Conservation (phyloP, 2,329 filamentous ascomycete species). For the Cladosporium austrohemisphaericum region DNA sequence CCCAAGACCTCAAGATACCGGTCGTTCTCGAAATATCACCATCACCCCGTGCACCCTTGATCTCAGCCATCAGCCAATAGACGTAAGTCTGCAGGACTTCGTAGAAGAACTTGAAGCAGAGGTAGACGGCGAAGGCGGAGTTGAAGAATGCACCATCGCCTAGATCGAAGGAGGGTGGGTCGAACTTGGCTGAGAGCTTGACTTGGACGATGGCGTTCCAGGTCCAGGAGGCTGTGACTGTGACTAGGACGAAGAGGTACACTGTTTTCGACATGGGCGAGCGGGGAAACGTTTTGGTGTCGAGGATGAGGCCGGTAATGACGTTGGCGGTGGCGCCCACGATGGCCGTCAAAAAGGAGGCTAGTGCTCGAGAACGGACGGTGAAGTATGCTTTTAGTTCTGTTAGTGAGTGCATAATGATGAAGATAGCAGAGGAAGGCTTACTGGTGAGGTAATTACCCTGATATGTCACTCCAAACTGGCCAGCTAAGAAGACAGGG, state of each 20-base stretch:
- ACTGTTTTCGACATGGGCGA: conserved; percentile 17
- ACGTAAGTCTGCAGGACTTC: conserved; percentile 25
- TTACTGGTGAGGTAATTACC: conserved; percentile 47
- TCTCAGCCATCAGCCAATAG: conserved; percentile 28
- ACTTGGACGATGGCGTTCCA: conserved; percentile 19
- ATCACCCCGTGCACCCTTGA: conserved; percentile 28
- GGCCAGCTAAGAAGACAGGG: conserved; percentile 40
- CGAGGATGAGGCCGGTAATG: conserved; percentile 19
- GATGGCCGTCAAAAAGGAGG: conserved; percentile 42
- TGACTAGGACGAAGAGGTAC: conserved; percentile 17
- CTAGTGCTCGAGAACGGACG: conserved; percentile 44
- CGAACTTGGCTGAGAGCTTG: conserved; percentile 5
- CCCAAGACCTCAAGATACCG: conserved; percentile 33
- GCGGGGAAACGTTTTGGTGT: conserved; percentile 14
- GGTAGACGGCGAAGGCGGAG: conserved; percentile 22
- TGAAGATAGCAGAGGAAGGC: conserved; percentile 54
- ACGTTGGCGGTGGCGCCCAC: conserved; percentile 20
- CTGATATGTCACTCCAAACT: conserved; percentile 42
- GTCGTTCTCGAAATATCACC: conserved; percentile 33
- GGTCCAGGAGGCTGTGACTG: conserved; percentile 18
- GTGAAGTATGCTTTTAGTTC: conserved; percentile 39
- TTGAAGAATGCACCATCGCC: conserved; percentile 19
- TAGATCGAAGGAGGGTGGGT: conserved; percentile 17
- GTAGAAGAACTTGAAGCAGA: conserved; percentile 27
- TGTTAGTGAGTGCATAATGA: too few relatives aligned